These are phyloP conservation scores for Fusarium dlaminii DNA, from an alignment of 2,329 filamentous ascomycete species.

Conservation along the genomic window DNA sequence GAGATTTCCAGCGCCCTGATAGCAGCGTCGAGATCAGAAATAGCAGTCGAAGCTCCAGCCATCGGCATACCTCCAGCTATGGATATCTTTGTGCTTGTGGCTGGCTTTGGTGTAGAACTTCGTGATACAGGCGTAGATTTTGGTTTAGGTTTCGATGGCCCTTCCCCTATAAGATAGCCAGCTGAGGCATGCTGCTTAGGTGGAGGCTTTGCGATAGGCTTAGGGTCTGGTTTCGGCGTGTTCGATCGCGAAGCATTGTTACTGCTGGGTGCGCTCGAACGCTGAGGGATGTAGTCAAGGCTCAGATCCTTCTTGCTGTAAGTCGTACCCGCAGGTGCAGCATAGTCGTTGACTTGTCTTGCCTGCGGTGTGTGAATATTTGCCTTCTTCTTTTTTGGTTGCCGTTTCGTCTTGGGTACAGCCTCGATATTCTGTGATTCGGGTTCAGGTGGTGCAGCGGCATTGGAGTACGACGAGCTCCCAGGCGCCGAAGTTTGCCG, in stretches of 20 bases:
- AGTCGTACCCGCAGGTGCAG: slow-evolving; percentile 71
- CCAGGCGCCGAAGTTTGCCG: slow-evolving; percentile 54
- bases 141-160: slow-evolving; percentile 64
- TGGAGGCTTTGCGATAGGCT: slow-evolving; percentile 53
- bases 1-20: slow-evolving; percentile 91
- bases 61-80: slow-evolving; percentile 82
- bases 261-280: slow-evolving; percentile 53
- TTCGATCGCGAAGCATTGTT: slow-evolving; percentile 49
- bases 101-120: slow-evolving; percentile 65
- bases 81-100: slow-evolving; percentile 69
- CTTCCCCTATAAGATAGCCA: slow-evolving; percentile 85
- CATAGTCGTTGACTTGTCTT: slow-evolving; percentile 67
- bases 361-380: slow-evolving; percentile 71
- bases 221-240: slow-evolving; percentile 46
- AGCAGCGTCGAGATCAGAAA: slow-evolving; percentile 78
- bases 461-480: slow-evolving; percentile 34
- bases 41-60: slow-evolving; percentile 79
- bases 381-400: slow-evolving; percentile 66
- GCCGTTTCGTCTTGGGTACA: slow-evolving; percentile 61
- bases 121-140: slow-evolving; percentile 63
- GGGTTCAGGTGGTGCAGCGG: slow-evolving; percentile 28
- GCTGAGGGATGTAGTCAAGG: slow-evolving; percentile 75
- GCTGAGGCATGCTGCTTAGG: slow-evolving; percentile 68
- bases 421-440: slow-evolving; percentile 47
- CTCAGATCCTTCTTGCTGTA: slow-evolving; percentile 79